Evolutionary conservation across 2,329 filamentous ascomycete species (phyloP), one percentile per base, ranked within the genome.

Genomic region (Sarocladiaceae sp.): DNA sequence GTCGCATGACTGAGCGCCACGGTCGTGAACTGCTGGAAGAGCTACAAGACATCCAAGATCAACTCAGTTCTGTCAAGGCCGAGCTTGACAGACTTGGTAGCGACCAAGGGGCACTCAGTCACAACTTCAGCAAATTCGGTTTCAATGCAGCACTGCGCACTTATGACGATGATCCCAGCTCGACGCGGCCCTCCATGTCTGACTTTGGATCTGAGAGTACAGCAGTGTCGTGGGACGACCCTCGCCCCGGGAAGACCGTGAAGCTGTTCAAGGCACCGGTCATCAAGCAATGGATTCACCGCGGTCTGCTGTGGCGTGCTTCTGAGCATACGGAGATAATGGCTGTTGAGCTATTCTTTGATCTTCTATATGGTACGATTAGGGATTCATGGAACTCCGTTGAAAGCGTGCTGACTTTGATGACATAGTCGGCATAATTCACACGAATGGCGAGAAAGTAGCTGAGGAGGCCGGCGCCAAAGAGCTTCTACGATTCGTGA

Each of bases 271-370:
- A 76, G 55, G 70, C 68, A 49, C 80, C 80, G 0, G 70, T 76
- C 6, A 67, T 83, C 3, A 69, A 78, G 47, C 80, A 83, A 61
- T 83, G 82, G 61, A 82, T 82, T 53, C 78, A 83, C 55, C 76
- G 77, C 47, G 79, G 78, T 0, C 66, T 83, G 11, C 59, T 84
- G 6, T 83, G 80, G 80, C 67, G 80, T 41, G 73, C 77, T 2
- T 70, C 69, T 6, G 72, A 74, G 42, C 63, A 68, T 16, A 76
- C 78, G n/a, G 72, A 82, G 58, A 77, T 82, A 5, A 76, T 76
- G 50, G 73, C 69, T 13, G 82, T 82, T 53, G 80, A 83, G 57
- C 69, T 84, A 1, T 83, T 83, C 52, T 71, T 82, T 11, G 80
- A 83, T 53, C 64, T 82, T 27, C 67, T 82, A 29, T 82, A 81